phyloP scores from a whole-genome alignment of 2,329 filamentous ascomycete species.

The Clonostachys rosea region DNA sequence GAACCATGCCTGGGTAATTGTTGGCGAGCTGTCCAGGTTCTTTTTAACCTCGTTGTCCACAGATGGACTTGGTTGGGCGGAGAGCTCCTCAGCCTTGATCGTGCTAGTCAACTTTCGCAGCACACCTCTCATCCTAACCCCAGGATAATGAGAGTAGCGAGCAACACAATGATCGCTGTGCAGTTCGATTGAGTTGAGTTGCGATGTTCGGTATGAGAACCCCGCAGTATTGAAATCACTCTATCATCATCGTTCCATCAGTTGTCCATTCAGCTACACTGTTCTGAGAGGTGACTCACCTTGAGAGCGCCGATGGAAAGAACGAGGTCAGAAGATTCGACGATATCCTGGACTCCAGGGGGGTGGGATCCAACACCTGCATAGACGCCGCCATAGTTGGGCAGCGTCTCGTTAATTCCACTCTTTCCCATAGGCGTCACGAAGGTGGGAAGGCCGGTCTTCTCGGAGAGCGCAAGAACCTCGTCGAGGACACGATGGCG shows the following conservation, averaged over 20 bases:
- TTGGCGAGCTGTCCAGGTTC: constrained; percentile 28
- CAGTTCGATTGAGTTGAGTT: constrained; percentile 76
- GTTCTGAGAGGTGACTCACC: constrained; percentile 11
- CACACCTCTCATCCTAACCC: constrained; percentile 73
- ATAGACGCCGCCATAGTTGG: constrained; percentile 81
- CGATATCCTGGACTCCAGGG: constrained; percentile 53
- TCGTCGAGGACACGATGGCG: constrained; percentile 70
- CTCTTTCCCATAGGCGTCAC: constrained; percentile 91
- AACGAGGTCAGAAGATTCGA: constrained; percentile 68
- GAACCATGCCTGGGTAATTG: constrained; percentile 67
- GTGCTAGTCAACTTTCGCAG: constrained; percentile 64
- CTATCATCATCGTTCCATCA: constrained; percentile 20
- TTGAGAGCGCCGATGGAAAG: constrained; percentile 64
- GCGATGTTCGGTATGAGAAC: constrained; percentile 74
- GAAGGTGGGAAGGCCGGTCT: constrained; percentile 73
- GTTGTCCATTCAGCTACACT: background rate
- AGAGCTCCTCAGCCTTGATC: constrained; percentile 53
- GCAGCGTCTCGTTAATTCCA: constrained; percentile 70
- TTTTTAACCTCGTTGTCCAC: constrained; percentile 44
- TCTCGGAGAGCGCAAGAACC: constrained; percentile 67
- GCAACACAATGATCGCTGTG: constrained; percentile 71
- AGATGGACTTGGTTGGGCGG: constrained; percentile 45
- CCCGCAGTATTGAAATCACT: constrained; percentile 80
- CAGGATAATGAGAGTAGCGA: constrained; percentile 73
- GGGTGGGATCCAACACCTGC: constrained; percentile 71